phyloP scores from a whole-genome alignment of 139 green algal genomes.

The Chlamydomonas sphaeroides region DNA sequence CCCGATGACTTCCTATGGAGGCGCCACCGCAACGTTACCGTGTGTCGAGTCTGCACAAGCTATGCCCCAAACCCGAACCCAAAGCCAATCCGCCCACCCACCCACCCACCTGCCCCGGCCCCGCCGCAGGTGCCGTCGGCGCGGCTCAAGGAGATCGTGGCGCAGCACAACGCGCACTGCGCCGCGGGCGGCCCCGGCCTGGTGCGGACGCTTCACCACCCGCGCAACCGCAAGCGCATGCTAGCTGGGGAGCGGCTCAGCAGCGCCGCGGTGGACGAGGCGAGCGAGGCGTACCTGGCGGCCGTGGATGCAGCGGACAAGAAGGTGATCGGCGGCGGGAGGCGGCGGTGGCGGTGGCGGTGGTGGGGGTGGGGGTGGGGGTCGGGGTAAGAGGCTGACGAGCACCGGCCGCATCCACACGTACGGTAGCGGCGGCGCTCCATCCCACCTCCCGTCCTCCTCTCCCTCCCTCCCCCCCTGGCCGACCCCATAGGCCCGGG shows the following conservation, averaged over 20 bases:
- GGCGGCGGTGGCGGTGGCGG: not conserved
- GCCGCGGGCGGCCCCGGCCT: not conserved
- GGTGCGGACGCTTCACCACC: slow-evolving; percentile 20
- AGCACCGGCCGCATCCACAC: not conserved
- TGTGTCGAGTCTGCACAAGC: no score
- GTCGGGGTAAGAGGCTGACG: not conserved
- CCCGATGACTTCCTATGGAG: not conserved
- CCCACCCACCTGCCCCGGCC: no score
- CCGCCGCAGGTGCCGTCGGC: not conserved
- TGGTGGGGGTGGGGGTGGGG: not conserved
- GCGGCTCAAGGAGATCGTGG: no score
- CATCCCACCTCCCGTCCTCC: not conserved
- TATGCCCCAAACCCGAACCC: no score
- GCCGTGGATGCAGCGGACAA: slow-evolving; percentile 9
- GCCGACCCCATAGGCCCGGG: not conserved
- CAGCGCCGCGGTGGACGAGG: slow-evolving; percentile 3
- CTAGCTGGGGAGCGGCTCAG: slow-evolving; percentile 10
- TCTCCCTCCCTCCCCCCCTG: not conserved
- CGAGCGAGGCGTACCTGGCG: not conserved
- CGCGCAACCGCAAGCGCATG: slow-evolving; percentile 27
- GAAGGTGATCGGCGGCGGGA: not conserved
- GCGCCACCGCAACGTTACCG: not conserved
- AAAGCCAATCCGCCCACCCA: no score
- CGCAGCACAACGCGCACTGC: not conserved
- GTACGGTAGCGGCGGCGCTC: not conserved